Evolutionary conservation across 2,329 filamentous ascomycete genomes (phyloP), one percentile per base, ranked within the genome.

Genomic region (Daldinia sp.): DNA sequence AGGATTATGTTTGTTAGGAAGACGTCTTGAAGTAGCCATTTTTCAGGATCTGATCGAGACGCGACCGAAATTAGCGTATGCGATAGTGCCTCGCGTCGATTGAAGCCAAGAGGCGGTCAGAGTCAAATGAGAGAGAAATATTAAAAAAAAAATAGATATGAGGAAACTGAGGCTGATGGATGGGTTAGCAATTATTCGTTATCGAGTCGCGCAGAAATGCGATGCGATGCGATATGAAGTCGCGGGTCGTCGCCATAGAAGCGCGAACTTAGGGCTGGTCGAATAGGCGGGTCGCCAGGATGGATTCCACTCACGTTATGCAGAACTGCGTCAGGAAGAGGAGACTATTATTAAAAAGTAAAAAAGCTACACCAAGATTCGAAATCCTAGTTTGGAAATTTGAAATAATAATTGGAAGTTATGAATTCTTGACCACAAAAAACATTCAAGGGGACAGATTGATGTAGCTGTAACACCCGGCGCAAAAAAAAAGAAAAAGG

Each of bases 1-100:
- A 67, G 86, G 88, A 76, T 92, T 92, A 74, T 83, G 82, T 78
- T 81, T 81, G 70, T 80, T 78, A 30, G 90, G 90, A 67, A 92
- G 80, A 48, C 75, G 77, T 75, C 86, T 73, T 15, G 74, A 70
- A 47, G 72, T 67, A 35, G 74, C 75, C 79, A 82, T 82, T 60
- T 74, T 73, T 69, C 21, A 27, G 30, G 57, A 58, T 61, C 61
- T 61, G 41, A 19, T 41, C 49, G 35, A 59, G 59, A 66, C 59
- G 66, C 70, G 70, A 70, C 69, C 52, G 34, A 45, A 53, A 66
- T 58, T 61, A 65, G 35, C 17, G 63, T 29, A 56, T 57, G 54
- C 59, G 61, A 58, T 52, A 27, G 27, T 51, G 50, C 21, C 48
- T 41, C 48, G 50, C 35, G 39, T 35, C 11, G 53, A 53, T 61